Evolutionary conservation across 192 early-diverging fungal genomes (phyloP).

Genomic region (Coemansia sp.): DNA sequence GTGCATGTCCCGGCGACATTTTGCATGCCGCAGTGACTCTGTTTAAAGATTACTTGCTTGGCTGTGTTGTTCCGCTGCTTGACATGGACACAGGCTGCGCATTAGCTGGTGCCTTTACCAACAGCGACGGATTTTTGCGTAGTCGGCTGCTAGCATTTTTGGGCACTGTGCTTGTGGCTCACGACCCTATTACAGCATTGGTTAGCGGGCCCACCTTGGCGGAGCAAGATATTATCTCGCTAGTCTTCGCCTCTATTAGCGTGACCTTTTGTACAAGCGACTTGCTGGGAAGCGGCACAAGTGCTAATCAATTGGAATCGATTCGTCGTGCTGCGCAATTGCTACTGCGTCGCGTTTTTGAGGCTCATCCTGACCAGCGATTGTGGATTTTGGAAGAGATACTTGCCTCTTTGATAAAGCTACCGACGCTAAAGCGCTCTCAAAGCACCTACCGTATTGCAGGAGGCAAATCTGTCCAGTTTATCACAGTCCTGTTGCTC

Average conservation of each 20-base stretch:
- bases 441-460: conserved; percentile 60
- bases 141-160: conserved; percentile 26
- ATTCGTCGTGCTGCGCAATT: conserved; percentile 43
- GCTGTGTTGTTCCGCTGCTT: conserved; percentile 40
- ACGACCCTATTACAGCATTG: conserved; percentile 19
- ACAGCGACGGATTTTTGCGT: conserved; percentile 7
- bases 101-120: conserved; percentile 14
- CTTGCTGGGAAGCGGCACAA: conserved; percentile 18
- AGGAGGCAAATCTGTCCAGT: conserved; percentile 69
- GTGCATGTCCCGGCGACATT: conserved; percentile 29
- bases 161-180: conserved; percentile 23
- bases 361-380: conserved; percentile 58
- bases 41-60: conserved; percentile 43
- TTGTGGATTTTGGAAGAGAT: conserved; percentile 87
- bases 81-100: conserved; percentile 20
- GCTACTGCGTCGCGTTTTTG: conserved; percentile 45
- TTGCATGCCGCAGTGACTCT: conserved; percentile 28
- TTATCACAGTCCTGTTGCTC: conserved; percentile 70
- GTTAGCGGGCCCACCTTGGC: conserved; percentile 22
- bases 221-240: conserved; percentile 46
- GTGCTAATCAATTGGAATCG: conserved; percentile 39
- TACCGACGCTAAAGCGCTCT: conserved; percentile 62
- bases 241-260: conserved; percentile 50
- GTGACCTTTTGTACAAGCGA: conserved; percentile 39
- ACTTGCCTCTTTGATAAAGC: conserved; percentile 68